phyloP scores from a whole-genome alignment of 306 rosid species.

The Ammopiptanthus mongolicus region DNA sequence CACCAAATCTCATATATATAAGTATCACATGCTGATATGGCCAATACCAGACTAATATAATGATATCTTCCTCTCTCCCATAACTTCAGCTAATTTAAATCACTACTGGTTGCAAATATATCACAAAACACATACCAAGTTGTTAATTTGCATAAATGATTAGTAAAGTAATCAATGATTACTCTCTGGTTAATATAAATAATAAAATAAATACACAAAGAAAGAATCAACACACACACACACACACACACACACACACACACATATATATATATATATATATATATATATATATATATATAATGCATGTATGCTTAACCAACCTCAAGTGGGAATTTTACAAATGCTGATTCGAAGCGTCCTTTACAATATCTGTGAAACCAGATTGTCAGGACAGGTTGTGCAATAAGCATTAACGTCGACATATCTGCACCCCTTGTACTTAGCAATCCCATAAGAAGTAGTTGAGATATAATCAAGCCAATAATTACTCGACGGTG shows the following conservation, averaged over 20 bases:
- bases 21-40: not conserved
- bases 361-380: conserved; percentile 73
- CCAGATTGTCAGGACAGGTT: conserved; percentile 79
- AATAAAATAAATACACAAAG: too few species aligned
- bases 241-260: too few species aligned
- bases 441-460: conserved; percentile 76
- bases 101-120: not conserved
- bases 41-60: not conserved
- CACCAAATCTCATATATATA: conserved; percentile 20
- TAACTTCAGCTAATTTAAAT: not conserved
- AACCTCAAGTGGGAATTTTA: conserved; percentile 73
- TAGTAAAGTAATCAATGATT: too few species aligned
- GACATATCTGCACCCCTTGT: conserved; percentile 51
- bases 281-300: not conserved
- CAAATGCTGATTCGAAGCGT: conserved; percentile 81
- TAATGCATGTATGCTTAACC: conserved; percentile 2
- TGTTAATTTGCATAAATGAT: not conserved
- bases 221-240: too few species aligned
- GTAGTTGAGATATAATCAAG: conserved; percentile 65
- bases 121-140: not conserved
- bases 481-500: conserved; percentile 69
- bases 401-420: conserved; percentile 50
- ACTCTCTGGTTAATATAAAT: not conserved
- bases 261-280: too few species aligned
- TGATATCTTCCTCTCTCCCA: not conserved